These are phyloP conservation scores for Lycium barbarum DNA, from an alignment of 257 asterid genomes.

Conservation along the genomic window DNA sequence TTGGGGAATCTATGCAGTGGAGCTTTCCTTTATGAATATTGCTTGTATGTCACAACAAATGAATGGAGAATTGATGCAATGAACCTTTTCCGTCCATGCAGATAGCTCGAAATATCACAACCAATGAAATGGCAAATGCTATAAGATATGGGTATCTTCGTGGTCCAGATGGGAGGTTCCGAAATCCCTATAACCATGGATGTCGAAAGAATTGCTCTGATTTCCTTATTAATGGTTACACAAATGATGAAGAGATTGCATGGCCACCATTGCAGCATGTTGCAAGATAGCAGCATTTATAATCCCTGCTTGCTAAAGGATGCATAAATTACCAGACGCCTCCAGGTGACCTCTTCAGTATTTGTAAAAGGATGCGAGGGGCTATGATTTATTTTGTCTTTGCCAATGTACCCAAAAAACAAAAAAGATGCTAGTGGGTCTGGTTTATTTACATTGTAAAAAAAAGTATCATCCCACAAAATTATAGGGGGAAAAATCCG, in stretches of 20 bases:
- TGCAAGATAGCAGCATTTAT: slow-evolving; percentile 44
- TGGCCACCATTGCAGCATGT: slow-evolving; percentile 87
- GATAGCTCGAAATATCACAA: slow-evolving; percentile 90
- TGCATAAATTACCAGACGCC: not conserved
- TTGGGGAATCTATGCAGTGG: not conserved
- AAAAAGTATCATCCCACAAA: not conserved
- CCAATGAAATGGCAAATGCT: slow-evolving; percentile 89
- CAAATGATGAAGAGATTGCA: slow-evolving; percentile 84
- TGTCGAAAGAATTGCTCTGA: slow-evolving; percentile 88
- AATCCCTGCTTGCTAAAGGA: slow-evolving; percentile 12
- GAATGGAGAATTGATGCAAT: not conserved
- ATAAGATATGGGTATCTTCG: slow-evolving; percentile 85
- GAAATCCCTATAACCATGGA: slow-evolving; percentile 95
- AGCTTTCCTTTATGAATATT: not conserved
- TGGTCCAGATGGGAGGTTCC: slow-evolving; percentile 88
- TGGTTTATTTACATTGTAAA: slow-evolving; percentile 11
- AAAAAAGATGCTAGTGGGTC: not conserved
- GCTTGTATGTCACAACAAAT: not conserved
- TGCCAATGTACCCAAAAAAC: not conserved
- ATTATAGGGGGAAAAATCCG: not conserved
- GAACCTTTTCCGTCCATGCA: slow-evolving; percentile 39
- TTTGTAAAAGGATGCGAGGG: slow-evolving; percentile 12
- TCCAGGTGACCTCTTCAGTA: slow-evolving; percentile 24
- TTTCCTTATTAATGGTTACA: slow-evolving; percentile 75
- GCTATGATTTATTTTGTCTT: not conserved